Evolutionary conservation across 306 rosid genomes (phyloP), one percentile per base, ranked within the genome.

Genomic region (Castanea crenata): DNA sequence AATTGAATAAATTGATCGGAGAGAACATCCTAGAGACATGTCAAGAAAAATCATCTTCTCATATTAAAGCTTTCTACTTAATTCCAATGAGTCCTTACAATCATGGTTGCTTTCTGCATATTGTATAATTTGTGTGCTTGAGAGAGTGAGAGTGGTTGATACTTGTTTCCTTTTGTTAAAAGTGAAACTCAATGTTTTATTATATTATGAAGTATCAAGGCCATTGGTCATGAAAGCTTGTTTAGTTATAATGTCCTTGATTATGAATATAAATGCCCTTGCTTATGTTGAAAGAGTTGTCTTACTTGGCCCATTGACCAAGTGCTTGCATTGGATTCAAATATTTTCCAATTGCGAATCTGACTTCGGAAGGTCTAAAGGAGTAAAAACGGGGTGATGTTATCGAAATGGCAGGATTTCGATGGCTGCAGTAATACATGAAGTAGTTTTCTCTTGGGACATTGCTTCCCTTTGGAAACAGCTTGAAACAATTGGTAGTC

Each of bases 21-120:
- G n/a, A 64, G 68, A n/a, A 35, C n/a, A 23, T 59, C 73, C 46
- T 63, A 63, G 76, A 76, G 81, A 86, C 65, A 38, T 32, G 35
- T 62, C 71, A 20, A 62, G 64, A 73, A 54, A 29, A 29, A 57
- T 67, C 52, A 69, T 70, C 67, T 74, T 62, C 73, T 75, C 63
- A 74, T 76, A n/a, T 55, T 85, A 62, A 78, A 80, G 64, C 78
- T 23, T 75, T 77, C 80, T 8, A 55, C 75, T 83, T 55, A 55
- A 73, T 72, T 73, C 78, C 21, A 18, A 57, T 57, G 49, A 10
- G 72, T 79, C 56, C 49, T 52, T 19, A 29, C 23, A 74, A 27
- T 57, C n/a, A 67, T 35, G 67, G 58, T 77, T 79, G 80, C 79
- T 49, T 65, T 73, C 78, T 69, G 32, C 81, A 27, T 73, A 46